Percentiles rank a stretch among this genome's conserved stretches.
These are phyloP conservation scores for Teunomyces atbi DNA, from an alignment of 805 yeast species.

Conservation along the genomic window DNA sequence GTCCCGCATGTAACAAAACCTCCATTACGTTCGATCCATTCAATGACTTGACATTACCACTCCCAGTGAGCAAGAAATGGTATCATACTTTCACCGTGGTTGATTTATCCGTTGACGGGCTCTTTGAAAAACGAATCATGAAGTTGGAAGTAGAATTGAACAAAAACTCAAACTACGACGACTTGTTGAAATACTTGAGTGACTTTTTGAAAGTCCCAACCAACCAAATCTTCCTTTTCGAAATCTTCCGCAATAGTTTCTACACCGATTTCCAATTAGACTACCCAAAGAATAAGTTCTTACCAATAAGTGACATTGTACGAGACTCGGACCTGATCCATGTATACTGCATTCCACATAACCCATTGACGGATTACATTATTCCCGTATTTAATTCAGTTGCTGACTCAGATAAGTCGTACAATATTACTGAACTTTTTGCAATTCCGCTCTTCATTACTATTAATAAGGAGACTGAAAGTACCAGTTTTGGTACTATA, in stretches of 20 bases:
- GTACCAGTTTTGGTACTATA: conserved; percentile 55
- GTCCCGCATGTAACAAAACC: conserved; percentile 79
- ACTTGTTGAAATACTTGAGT: conserved; percentile 61
- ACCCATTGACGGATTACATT: conserved; percentile 38
- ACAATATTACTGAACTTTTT: conserved; percentile 48
- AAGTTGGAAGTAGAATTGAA: conserved; percentile 69
- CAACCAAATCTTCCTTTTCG: conserved; percentile 28
- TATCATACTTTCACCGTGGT: conserved; percentile 59
- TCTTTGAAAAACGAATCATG: conserved; percentile 17
- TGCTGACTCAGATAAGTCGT: conserved; percentile 35
- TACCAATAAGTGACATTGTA: conserved; percentile 69
- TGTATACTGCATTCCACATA: conserved; percentile 56
- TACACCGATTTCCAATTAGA: conserved; percentile 65
- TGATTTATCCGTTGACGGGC: conserved; percentile 44
- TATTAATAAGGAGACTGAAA: conserved; percentile 47
- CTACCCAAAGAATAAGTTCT: conserved; percentile 51
- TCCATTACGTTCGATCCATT: conserved; percentile 93
- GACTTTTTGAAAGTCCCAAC: conserved; percentile 36
- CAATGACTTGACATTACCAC: conserved; percentile 83
- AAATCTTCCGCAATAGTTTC: conserved; percentile 62
- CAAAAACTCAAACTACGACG: conserved; percentile 61
- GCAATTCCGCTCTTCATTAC: conserved; percentile 78
- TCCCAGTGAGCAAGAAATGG: conserved; percentile 80
- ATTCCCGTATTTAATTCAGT: conserved; percentile 58
- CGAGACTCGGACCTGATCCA: conserved; percentile 59